Conservation (phyloP, 2,329 filamentous ascomycete genomes). For the Phialemoniopsis sp. region DNA sequence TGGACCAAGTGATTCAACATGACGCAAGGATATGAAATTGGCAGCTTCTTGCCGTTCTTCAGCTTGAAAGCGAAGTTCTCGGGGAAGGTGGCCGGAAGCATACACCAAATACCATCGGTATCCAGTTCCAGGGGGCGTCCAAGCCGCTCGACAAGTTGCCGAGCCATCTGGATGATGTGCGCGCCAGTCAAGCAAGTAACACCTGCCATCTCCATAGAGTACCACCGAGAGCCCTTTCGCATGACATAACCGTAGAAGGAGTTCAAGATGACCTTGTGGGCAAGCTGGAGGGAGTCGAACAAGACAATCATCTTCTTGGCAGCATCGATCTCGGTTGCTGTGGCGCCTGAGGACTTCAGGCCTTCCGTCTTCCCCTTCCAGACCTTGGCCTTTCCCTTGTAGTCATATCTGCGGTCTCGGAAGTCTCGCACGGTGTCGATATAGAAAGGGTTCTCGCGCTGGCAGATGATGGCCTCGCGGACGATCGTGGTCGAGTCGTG, state of each 20-base stretch:
- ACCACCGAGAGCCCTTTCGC: constrained; percentile 98
- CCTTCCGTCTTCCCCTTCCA: constrained; percentile 96
- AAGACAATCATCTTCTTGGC: constrained; percentile 99
- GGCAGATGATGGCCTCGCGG: constrained; percentile 95
- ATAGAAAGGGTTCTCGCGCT: constrained; percentile 97
- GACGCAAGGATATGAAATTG: constrained; percentile 97
- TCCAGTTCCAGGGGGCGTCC: constrained; percentile 91
- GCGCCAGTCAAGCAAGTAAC: constrained; percentile 96
- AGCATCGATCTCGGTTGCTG: constrained; percentile 74
- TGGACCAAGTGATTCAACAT: constrained; percentile 99
- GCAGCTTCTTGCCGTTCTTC: constrained; percentile 91
- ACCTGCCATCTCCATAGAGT: constrained; percentile 98
- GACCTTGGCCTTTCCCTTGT: constrained; percentile 95
- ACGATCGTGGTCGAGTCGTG: constrained; percentile 91
- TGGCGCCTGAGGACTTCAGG: constrained; percentile 77
- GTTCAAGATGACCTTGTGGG: constrained; percentile 98
- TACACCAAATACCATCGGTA: constrained; percentile 99
- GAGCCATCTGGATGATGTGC: constrained; percentile 93
- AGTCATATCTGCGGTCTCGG: constrained; percentile 94
- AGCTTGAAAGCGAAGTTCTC: constrained; percentile 95
- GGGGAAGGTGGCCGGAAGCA: constrained; percentile 91
- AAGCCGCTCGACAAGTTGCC: constrained; percentile 88
- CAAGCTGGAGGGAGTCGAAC: constrained; percentile 92
- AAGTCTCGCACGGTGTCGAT: constrained; percentile 95
- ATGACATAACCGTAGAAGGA: constrained; percentile 99